Evolutionary conservation across 73 alveolate species (phyloP).

Genomic region (Blepharisma stoltei): DNA sequence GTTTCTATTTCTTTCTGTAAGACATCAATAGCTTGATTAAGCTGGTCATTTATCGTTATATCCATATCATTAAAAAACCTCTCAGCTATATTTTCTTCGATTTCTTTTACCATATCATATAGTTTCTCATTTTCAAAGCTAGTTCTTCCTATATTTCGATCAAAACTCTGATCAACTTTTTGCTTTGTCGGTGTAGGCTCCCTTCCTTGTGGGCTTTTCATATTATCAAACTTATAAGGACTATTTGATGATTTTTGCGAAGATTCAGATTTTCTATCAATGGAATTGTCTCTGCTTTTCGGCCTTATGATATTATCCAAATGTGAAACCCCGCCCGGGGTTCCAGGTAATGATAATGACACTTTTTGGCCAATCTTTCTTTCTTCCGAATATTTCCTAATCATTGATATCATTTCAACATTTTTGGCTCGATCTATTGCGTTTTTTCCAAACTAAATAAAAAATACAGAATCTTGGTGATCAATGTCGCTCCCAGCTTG

Average conservation of each 20-base stretch:
- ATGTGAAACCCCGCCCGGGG: background rate
- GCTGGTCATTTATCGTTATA: too few relatives aligned
- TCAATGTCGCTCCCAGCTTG: conserved; percentile 26
- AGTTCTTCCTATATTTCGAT: too few relatives aligned
- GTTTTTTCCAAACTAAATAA: conserved; percentile 23
- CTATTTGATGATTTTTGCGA: background rate
- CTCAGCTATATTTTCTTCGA: too few relatives aligned
- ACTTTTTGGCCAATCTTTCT: background rate
- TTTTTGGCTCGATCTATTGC: conserved; percentile 32
- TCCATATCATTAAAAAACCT: too few relatives aligned
- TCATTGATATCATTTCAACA: conserved; percentile 7
- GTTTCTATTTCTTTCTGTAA: too few relatives aligned
- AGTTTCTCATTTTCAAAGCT: too few relatives aligned
- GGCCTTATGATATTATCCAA: background rate
- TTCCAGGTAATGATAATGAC: background rate
- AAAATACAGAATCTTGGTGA: conserved; percentile 3
- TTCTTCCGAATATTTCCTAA: background rate
- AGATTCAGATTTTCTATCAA: background rate
- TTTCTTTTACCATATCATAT: too few relatives aligned
- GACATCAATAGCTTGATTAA: too few relatives aligned
- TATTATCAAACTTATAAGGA: background rate
- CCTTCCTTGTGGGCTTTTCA: too few relatives aligned
- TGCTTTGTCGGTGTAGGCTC: too few relatives aligned
- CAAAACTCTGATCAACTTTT: too few relatives aligned
- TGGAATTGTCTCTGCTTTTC: background rate